phyloP scores from a whole-genome alignment of 108 stramenopile genomes.

The Bacterosira constricta region DNA sequence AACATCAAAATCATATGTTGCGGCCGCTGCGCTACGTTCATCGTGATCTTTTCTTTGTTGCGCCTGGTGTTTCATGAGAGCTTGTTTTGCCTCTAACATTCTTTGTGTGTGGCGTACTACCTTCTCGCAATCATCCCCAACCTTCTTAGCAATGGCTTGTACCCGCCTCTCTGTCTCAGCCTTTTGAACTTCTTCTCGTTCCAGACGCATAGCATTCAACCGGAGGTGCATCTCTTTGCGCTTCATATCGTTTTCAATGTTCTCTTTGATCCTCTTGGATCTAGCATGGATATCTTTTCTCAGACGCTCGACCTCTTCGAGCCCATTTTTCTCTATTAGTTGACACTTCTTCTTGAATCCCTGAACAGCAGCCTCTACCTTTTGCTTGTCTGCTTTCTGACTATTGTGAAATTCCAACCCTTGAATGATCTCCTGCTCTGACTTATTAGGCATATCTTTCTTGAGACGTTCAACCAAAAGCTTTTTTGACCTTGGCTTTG shows the following conservation, averaged over 20 bases:
- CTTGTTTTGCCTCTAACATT: conserved; percentile 4
- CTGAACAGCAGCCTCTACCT: background rate
- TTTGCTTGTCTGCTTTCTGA: background rate
- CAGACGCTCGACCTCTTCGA: conserved; percentile 3
- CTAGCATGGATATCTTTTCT: background rate
- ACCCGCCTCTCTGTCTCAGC: background rate
- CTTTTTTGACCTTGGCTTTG: background rate
- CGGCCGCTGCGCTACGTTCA: background rate
- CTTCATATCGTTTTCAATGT: background rate
- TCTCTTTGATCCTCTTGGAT: conserved; percentile 1
- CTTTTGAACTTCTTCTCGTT: conserved; percentile 6
- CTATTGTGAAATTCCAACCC: too few species aligned
- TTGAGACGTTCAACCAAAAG: background rate
- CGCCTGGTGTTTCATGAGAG: conserved; percentile 6
- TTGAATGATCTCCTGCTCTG: too few species aligned
- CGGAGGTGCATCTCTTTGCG: background rate
- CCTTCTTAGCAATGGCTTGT: conserved; percentile 3
- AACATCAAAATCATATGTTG: conserved; percentile 1
- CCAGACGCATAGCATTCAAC: conserved; percentile 2
- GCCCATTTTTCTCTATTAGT: background rate
- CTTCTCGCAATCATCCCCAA: background rate
- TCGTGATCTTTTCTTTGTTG: background rate
- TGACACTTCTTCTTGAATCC: conserved; percentile 5
- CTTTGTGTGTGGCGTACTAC: conserved; percentile 2
- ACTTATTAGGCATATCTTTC: background rate